Base-by-base conservation (phyloP, 116 monocot species). In the Papilionanthe hybrid region DNA sequence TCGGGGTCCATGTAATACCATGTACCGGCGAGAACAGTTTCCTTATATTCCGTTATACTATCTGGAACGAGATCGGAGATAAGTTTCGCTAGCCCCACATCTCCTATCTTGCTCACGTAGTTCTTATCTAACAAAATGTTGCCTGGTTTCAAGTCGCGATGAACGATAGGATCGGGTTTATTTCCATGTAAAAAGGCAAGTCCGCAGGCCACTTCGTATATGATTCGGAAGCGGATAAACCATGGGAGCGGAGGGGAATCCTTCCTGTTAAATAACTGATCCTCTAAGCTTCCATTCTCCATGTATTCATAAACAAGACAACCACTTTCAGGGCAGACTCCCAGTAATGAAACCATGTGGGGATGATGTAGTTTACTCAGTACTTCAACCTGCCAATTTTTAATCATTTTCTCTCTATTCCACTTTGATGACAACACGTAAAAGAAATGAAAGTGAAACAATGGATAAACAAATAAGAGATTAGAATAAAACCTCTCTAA, bases 121-220 rank as follows among this genome's bases (percentile, higher is more conserved):
- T 94, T 91, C 50, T 69, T 79, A 78, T 99, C 90, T 22, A 98
- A 75, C 42, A 98, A 87, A 60, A 98, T 94, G 79, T 98, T 98
- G n/a, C 84, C 94, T 12, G 98, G 98, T 82, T 98, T 98, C 55
- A 98, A 83, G 78, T 98, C 94, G 15, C 98, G 91, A 65, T 98
- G 98, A 65, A 97, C 90, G 5, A 97, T 88, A 42, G 97, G 92
- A 27, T 92, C 91, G 7, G 98, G 98, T 77, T 93, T 90, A 43
- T 83, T 81, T 23, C 78, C 83, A 79, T 98, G 98, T 42, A 98
- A 79, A 60, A 93, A 98, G 5, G 91, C 87, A 69, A 98, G 90
- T 0, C 87, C 92, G 32, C 89, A 87, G 3, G 91, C 92, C 42
- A 98, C 94, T 78, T 98, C 98, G 47, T 85, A 86, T 15, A 93